Percentiles rank a stretch among this genome's conserved stretches.
Conservation (phyloP, 768 basidiomycete species). For the Calocera viscosa region DNA sequence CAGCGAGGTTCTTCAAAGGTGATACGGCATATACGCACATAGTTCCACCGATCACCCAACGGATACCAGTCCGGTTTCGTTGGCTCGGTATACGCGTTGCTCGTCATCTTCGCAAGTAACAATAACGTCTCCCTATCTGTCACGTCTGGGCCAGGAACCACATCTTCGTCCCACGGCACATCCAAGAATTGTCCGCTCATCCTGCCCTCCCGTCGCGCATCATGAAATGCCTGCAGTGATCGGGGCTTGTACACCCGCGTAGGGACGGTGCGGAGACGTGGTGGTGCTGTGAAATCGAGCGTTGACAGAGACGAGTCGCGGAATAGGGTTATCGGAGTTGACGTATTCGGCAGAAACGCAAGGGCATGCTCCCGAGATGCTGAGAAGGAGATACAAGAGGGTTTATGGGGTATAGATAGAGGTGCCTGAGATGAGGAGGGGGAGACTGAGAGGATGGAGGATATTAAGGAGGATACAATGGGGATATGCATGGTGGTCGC, state of each 20-base stretch:
- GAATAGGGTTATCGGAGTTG: conserved; percentile 16
- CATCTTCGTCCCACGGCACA: conserved; percentile 47
- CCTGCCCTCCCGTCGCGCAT: conserved; percentile 12
- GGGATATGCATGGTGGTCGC: conserved; percentile 22
- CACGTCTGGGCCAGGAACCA: conserved; percentile 59
- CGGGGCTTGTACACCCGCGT: conserved; percentile 14
- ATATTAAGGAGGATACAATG: conserved; percentile 16
- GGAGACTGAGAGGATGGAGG: conserved; percentile 17
- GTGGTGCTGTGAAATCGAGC: neutral
- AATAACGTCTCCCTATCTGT: conserved; percentile 57
- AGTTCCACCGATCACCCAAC: conserved; percentile 49
- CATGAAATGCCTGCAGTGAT: neutral
- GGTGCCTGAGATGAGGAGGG: conserved; percentile 13
- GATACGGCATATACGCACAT: conserved; percentile 29
- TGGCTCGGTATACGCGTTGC: conserved; percentile 60
- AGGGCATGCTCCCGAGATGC: conserved; percentile 25
- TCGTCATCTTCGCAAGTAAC: conserved; percentile 77
- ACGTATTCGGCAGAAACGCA: conserved; percentile 10
- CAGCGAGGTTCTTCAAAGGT: conserved; percentile 2
- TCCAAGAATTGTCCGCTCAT: neutral
- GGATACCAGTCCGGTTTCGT: conserved; percentile 58
- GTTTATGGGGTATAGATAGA: conserved; percentile 4
- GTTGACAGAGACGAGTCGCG: conserved; percentile 17
- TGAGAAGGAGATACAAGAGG: conserved; percentile 18
- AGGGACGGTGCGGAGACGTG: conserved; percentile 8